Evolutionary conservation across 495 filamentous ascomycete species (phyloP).

Genomic region (Neurospora sp.): DNA sequence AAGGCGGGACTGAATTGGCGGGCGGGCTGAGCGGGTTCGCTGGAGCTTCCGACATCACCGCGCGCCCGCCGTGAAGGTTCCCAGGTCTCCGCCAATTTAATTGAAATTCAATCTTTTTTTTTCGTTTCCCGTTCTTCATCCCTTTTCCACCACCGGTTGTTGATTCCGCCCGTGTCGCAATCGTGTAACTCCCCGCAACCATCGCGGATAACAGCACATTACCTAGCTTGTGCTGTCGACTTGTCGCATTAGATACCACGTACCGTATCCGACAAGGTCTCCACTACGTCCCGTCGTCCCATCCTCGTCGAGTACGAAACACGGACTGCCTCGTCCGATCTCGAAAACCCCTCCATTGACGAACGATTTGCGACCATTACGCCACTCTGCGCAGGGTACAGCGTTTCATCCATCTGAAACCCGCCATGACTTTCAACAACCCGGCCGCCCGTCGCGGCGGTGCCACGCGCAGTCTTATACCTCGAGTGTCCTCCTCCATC

Average conservation of each 20-base stretch:
- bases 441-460: not conserved
- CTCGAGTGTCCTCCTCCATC: conserved; percentile 2
- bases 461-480: not conserved
- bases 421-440: conserved; percentile 9
- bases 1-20: not conserved
- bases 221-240: not conserved
- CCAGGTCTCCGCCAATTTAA: not conserved
- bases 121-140: not conserved
- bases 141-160: not conserved
- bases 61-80: not conserved
- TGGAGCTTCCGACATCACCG: not conserved
- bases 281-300: not conserved
- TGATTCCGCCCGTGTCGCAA: not conserved
- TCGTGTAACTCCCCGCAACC: not conserved
- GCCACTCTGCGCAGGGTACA: not conserved
- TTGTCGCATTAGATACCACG: not conserved
- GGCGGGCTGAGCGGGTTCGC: not conserved
- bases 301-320: not conserved
- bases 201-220: not conserved
- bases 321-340: not conserved
- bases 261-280: not conserved
- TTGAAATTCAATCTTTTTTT: not conserved
- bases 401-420: conserved; percentile 1
- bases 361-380: not conserved
- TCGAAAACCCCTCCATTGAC: not conserved